Conservation (phyloP, 2,329 filamentous ascomycete species). For the Colletotrichum tropicicola region DNA sequence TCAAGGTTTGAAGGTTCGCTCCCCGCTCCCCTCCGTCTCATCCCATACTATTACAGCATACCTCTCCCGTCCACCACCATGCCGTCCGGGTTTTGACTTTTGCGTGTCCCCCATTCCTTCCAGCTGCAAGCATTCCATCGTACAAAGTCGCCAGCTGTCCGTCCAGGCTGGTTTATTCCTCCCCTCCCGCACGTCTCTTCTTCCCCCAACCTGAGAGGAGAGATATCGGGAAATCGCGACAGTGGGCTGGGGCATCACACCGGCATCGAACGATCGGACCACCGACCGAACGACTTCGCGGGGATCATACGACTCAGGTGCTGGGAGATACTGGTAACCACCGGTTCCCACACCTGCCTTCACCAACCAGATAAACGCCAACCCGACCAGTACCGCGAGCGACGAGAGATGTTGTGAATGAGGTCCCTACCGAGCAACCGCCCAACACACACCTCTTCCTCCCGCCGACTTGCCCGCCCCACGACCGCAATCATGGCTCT, state of each 20-base stretch:
- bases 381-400: background rate
- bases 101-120: slow-evolving; percentile 13
- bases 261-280: slow-evolving; percentile 28
- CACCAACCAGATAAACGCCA: slow-evolving; percentile 5
- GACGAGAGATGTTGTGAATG: slow-evolving; percentile 16
- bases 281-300: slow-evolving; percentile 24
- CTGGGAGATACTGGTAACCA: slow-evolving; percentile 16
- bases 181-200: background rate
- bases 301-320: slow-evolving; percentile 26
- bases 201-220: background rate
- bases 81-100: slow-evolving; percentile 24
- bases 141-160: slow-evolving; percentile 26
- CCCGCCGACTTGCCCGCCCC: background rate
- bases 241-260: slow-evolving; percentile 19
- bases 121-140: slow-evolving; percentile 15
- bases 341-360: slow-evolving; percentile 1
- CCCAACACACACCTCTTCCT: background rate
- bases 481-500: slow-evolving; percentile 53
- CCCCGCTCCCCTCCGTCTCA: slow-evolving; percentile 31
- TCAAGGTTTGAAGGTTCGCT: slow-evolving; percentile 29
- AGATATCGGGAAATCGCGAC: slow-evolving; percentile 1
- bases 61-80: slow-evolving; percentile 23
- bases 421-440: background rate
- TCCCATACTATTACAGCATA: slow-evolving; percentile 29
- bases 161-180: background rate